These are phyloP conservation scores for Geranomyces michiganensis DNA, from an alignment of 192 early-diverging fungal species.

Conservation along the genomic window DNA sequence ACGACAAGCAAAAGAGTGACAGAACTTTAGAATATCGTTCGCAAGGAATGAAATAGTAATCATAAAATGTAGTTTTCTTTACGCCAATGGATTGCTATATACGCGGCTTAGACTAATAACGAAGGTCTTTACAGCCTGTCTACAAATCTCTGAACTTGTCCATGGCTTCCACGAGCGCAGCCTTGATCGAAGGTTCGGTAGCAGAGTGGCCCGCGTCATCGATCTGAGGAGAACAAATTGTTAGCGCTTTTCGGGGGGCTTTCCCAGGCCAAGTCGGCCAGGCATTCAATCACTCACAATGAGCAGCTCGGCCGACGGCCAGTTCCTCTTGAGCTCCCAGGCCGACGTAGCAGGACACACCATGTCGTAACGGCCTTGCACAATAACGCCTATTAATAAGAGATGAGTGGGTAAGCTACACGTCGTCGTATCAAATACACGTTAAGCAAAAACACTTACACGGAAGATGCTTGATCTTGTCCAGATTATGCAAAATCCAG, in stretches of 20 bases:
- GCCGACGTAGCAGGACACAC: slow-evolving; percentile 52
- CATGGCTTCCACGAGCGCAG: slow-evolving; percentile 57
- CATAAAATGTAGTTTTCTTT: too few relatives aligned
- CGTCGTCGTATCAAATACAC: neutral
- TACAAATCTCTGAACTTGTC: slow-evolving; percentile 62
- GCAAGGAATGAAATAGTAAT: too few relatives aligned
- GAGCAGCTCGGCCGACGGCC: slow-evolving; percentile 70
- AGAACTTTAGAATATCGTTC: too few relatives aligned
- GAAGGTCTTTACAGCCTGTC: too few relatives aligned
- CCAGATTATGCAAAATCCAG: slow-evolving; percentile 63
- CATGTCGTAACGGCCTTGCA: slow-evolving; percentile 66
- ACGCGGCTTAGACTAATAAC: too few relatives aligned
- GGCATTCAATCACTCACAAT: slow-evolving; percentile 49
- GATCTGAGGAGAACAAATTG: slow-evolving; percentile 9
- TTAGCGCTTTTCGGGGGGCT: neutral
- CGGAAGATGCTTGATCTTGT: slow-evolving; percentile 69
- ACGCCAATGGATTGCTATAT: too few relatives aligned
- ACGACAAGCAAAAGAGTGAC: too few relatives aligned
- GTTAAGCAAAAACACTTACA: slow-evolving; percentile 11
- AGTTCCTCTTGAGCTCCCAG: slow-evolving; percentile 55
- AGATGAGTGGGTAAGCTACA: too few relatives aligned
- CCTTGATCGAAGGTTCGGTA: slow-evolving; percentile 55
- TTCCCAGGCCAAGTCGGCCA: too few relatives aligned
- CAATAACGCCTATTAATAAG: slow-evolving; percentile 57
- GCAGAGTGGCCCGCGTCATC: slow-evolving; percentile 67